These are phyloP conservation scores for Micromonas pusilla DNA, from an alignment of 139 green algal species.

Conservation along the genomic window DNA sequence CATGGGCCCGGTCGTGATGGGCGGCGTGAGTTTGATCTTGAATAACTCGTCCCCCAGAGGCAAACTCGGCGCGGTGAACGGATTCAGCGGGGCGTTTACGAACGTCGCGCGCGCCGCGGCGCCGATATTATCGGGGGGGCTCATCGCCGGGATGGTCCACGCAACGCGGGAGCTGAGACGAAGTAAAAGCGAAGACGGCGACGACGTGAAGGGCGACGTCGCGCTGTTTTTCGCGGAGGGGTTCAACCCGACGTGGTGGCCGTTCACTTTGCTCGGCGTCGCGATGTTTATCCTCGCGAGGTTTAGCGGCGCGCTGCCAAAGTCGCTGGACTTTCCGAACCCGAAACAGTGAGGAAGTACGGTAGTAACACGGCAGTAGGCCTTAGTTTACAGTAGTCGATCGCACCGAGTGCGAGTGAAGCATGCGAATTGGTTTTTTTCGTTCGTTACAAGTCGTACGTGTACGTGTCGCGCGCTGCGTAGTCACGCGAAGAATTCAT, in stretches of 20 bases:
- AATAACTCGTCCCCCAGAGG: conserved; percentile 4
- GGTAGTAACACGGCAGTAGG: too few species aligned
- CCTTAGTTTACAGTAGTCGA: too few species aligned
- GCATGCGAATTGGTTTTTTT: too few species aligned
- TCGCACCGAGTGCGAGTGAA: too few species aligned
- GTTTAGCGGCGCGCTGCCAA: not conserved
- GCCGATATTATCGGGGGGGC: not conserved
- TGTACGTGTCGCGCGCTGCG: too few species aligned
- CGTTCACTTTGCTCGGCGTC: not conserved
- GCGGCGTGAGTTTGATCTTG: not conserved
- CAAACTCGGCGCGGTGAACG: not conserved
- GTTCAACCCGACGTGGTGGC: not conserved
- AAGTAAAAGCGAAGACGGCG: too few species aligned
- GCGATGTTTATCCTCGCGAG: not conserved
- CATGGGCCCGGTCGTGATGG: conserved; percentile 12
- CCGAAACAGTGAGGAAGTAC: too few species aligned
- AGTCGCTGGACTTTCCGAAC: not conserved
- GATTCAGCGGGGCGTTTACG: conserved; percentile 10
- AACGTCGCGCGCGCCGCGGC: not conserved
- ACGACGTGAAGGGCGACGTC: not conserved
- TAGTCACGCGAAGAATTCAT: too few species aligned
- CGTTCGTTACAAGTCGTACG: too few species aligned
- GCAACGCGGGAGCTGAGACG: not conserved
- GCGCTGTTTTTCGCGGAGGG: not conserved
- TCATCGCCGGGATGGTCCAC: conserved; percentile 7